Percentiles rank a stretch among this genome's conserved stretches.
Evolutionary conservation across 305 asterid genomes (phyloP).

Genomic region (Ajuga reptans): DNA sequence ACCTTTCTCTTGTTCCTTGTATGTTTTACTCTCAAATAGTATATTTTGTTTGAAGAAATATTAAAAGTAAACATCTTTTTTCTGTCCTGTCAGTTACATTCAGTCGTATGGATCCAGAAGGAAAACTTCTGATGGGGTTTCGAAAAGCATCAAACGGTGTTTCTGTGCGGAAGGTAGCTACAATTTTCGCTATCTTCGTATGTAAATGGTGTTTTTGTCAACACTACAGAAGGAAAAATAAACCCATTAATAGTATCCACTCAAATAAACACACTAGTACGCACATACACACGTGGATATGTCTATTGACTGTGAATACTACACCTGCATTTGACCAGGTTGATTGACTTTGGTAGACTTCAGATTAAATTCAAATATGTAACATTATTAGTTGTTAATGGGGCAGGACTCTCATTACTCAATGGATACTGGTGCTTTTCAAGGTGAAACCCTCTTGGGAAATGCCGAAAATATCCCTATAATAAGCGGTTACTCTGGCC

Average conservation of each 20-base stretch:
- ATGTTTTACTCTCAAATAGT: neutral
- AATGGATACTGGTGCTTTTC: conserved; percentile 37
- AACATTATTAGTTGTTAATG: conserved; percentile 16
- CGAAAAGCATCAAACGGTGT: conserved; percentile 63
- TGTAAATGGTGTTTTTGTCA: neutral
- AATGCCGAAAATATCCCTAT: conserved; percentile 51
- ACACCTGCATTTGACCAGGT: neutral
- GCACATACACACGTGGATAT: neutral
- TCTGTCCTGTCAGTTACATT: conserved; percentile 62
- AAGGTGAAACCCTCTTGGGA: conserved; percentile 50
- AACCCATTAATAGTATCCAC: neutral
- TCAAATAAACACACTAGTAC: neutral
- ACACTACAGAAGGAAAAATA: neutral
- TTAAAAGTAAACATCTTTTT: conserved; percentile 3
- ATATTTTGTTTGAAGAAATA: neutral
- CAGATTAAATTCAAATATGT: neutral
- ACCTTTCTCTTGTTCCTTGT: neutral
- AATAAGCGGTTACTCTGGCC: conserved; percentile 59
- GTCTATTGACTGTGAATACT: neutral
- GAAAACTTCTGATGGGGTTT: conserved; percentile 89
- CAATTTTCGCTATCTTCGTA: neutral
- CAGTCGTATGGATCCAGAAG: conserved; percentile 97
- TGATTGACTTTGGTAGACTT: neutral
- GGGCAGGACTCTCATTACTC: conserved; percentile 61
- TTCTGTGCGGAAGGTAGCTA: conserved; percentile 48